phyloP scores from a whole-genome alignment of 2,329 filamentous ascomycete species.

The Fusarium falciforme region DNA sequence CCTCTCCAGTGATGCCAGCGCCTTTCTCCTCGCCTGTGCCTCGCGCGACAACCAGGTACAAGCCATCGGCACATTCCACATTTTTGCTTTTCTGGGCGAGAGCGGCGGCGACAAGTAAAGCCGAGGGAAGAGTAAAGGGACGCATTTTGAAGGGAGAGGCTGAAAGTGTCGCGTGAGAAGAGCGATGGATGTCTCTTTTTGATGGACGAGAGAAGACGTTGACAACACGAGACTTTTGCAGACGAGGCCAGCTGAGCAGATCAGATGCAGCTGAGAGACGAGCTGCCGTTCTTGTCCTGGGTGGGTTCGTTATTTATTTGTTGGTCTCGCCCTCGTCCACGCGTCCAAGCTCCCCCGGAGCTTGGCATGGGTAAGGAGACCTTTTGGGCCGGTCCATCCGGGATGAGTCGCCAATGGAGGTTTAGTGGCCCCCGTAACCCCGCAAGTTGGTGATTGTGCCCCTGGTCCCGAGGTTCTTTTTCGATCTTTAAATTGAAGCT shows the following conservation, averaged over 20 bases:
- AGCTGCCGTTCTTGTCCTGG: background rate
- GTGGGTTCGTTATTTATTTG: constrained; percentile 13
- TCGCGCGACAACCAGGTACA: constrained; percentile 55
- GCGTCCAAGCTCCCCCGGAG: background rate
- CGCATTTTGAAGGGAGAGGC: constrained; percentile 29
- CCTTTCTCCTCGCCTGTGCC: constrained; percentile 52
- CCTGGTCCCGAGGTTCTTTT: constrained; percentile 26
- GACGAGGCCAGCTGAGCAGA: background rate
- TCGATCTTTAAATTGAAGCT: background rate
- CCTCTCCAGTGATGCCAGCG: constrained; percentile 47
- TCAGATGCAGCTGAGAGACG: background rate
- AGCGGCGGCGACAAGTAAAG: constrained; percentile 40
- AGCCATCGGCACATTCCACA: constrained; percentile 48
- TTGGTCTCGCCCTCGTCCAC: background rate
- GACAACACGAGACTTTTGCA: background rate
- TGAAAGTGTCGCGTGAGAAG: background rate
- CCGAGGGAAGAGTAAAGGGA: constrained; percentile 30
- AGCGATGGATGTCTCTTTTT: background rate
- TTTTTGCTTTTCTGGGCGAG: constrained; percentile 33
- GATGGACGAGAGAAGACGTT: background rate
- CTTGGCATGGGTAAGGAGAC: constrained; percentile 16
- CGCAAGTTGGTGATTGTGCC: constrained; percentile 11
- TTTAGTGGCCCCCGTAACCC: constrained; percentile 34
- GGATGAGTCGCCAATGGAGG: constrained; percentile 29
- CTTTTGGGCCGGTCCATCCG: constrained; percentile 8